Evolutionary conservation across 352 stramenopile species (phyloP).

Genomic region (Thalassiosira hispida): DNA sequence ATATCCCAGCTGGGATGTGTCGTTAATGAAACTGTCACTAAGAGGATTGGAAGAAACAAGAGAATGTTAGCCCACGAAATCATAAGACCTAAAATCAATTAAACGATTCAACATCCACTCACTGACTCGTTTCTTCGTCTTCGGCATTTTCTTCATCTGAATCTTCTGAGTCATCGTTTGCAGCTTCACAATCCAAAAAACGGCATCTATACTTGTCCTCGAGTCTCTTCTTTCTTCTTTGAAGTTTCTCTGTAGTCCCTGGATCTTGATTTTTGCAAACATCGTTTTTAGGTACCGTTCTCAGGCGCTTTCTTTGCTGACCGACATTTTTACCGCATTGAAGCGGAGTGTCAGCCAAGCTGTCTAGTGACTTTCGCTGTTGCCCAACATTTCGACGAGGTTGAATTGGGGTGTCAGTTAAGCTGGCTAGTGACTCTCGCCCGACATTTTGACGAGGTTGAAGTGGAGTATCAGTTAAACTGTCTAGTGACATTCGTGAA

Average conservation of each 20-base stretch:
- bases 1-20: slow-evolving; percentile 75
- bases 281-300: slow-evolving; percentile 9
- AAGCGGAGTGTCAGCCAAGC: slow-evolving; percentile 17
- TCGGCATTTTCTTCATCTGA: slow-evolving; percentile 55
- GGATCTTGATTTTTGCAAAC: slow-evolving; percentile 16
- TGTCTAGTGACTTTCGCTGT: slow-evolving; percentile 33
- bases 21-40: slow-evolving; percentile 80
- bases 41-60: not conserved
- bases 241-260: not conserved
- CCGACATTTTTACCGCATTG: not conserved
- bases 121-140: slow-evolving; percentile 47
- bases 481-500: slow-evolving; percentile 23
- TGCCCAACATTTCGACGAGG: not conserved
- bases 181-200: slow-evolving; percentile 60
- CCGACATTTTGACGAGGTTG: not conserved
- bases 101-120: slow-evolving; percentile 12
- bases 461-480: slow-evolving; percentile 18
- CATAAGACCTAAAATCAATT: not conserved
- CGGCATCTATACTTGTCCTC: slow-evolving; percentile 50
- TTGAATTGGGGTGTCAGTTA: slow-evolving; percentile 20
- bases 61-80: not conserved
- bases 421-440: slow-evolving; percentile 20
- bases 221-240: slow-evolving; percentile 45
- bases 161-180: slow-evolving; percentile 46
- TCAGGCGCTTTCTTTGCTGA: slow-evolving; percentile 39